Percentiles rank a stretch among this genome's conserved stretches.
Conservation (phyloP, 1,284 basidiomycete species). For the Cutaneotrichosporon cutaneum region DNA sequence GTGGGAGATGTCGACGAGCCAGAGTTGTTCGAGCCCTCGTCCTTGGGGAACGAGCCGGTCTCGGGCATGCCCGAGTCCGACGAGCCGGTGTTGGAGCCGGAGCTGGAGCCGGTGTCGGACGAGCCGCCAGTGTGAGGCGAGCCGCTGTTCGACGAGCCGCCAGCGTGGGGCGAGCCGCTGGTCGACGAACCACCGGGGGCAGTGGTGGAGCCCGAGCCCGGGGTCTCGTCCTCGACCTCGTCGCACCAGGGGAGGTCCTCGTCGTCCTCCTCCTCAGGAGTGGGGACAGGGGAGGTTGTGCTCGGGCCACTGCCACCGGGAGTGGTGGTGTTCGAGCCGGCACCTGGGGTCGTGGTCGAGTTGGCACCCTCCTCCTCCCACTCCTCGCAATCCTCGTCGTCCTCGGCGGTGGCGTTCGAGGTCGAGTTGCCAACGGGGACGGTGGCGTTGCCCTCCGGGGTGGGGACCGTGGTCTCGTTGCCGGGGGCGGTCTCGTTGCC, state of each 20-base stretch:
- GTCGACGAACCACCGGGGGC: slow-evolving; percentile 12
- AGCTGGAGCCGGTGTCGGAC: neutral
- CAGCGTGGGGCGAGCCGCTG: neutral
- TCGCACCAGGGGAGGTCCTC: slow-evolving; percentile 24
- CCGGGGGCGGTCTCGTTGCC: neutral
- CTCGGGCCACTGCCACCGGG: neutral
- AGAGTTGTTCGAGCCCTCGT: slow-evolving; percentile 1
- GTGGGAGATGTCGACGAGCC: neutral
- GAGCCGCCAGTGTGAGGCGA: neutral
- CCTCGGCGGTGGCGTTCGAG: neutral
- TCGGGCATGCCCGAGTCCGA: neutral
- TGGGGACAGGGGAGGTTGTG: neutral
- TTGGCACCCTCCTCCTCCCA: slow-evolving; percentile 59
- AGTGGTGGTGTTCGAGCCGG: slow-evolving; percentile 41
- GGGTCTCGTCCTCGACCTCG: slow-evolving; percentile 13
- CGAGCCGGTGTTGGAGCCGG: slow-evolving; percentile 5
- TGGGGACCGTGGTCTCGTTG: neutral
- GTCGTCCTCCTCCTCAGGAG: slow-evolving; percentile 12
- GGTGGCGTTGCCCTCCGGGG: neutral
- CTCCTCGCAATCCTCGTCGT: slow-evolving; percentile 15
- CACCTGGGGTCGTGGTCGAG: neutral
- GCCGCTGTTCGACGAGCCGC: neutral
- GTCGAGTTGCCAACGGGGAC: slow-evolving; percentile 2
- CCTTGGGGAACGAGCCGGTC: neutral
- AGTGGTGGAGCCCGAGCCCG: slow-evolving; percentile 23